phyloP scores from a whole-genome alignment of 345 rosid species.

The Dovyalis caffra region DNA sequence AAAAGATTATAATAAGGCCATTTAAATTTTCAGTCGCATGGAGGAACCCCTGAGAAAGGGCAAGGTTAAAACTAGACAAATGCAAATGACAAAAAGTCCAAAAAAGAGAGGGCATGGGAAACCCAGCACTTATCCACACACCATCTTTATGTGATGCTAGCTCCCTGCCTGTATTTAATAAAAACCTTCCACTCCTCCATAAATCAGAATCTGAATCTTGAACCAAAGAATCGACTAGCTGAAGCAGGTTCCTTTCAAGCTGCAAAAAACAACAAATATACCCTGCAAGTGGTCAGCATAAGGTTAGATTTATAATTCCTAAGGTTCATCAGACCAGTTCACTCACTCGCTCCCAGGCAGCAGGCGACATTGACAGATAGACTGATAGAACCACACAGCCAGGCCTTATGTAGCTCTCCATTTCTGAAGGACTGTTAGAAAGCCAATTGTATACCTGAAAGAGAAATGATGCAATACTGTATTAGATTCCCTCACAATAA shows the following conservation, averaged over 20 bases:
- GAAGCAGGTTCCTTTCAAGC: slow-evolving; percentile 67
- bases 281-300: slow-evolving; percentile 36
- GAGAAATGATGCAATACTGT: slow-evolving; percentile 7
- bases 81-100: not conserved
- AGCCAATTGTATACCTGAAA: slow-evolving; percentile 85
- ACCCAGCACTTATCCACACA: slow-evolving; percentile 26
- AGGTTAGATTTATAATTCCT: slow-evolving; percentile 3
- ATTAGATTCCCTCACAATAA: not conserved
- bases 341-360: slow-evolving; percentile 81
- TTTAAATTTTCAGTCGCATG: not conserved
- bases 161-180: slow-evolving; percentile 59
- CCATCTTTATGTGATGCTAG: slow-evolving; percentile 77
- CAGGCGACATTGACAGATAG: slow-evolving; percentile 68
- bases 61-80: not conserved
- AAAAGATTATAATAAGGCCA: not conserved
- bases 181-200: slow-evolving; percentile 74
- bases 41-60: not conserved
- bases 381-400: slow-evolving; percentile 84
- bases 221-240: slow-evolving; percentile 48
- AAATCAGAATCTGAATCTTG: slow-evolving; percentile 56
- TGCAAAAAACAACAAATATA: slow-evolving; percentile 33
- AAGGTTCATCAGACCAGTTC: slow-evolving; percentile 6
- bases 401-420: slow-evolving; percentile 97
- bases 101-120: not conserved
- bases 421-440: slow-evolving; percentile 82